These are phyloP conservation scores for Ceratobasidium sp. DNA, from an alignment of 1,284 basidiomycete genomes.

Conservation along the genomic window DNA sequence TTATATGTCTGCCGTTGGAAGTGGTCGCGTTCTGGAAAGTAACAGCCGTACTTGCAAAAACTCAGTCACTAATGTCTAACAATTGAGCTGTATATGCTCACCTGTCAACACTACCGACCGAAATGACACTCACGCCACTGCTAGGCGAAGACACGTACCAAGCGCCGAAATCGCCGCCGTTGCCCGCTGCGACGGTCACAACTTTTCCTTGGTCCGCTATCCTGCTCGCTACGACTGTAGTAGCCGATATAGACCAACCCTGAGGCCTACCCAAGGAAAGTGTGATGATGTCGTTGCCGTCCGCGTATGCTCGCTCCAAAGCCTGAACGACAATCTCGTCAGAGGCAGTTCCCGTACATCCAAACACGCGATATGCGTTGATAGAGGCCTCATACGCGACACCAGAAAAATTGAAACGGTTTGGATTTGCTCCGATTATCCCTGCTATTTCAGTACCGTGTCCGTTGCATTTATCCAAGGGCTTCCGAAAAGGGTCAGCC, in stretches of 20 bases:
- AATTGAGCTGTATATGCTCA: background rate
- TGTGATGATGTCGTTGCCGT: slow-evolving; percentile 54
- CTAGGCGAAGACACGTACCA: slow-evolving; percentile 38
- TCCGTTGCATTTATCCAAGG: slow-evolving; percentile 50
- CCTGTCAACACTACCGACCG: slow-evolving; percentile 42
- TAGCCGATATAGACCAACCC: slow-evolving; percentile 50
- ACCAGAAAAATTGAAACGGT: slow-evolving; percentile 46
- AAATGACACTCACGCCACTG: slow-evolving; percentile 38
- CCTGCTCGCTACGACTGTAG: slow-evolving; percentile 49
- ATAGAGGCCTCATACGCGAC: slow-evolving; percentile 29
- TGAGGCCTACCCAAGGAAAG: slow-evolving; percentile 48
- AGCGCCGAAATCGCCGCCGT: slow-evolving; percentile 41
- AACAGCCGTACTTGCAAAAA: background rate
- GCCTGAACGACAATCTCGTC: slow-evolving; percentile 41
- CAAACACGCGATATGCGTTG: slow-evolving; percentile 39
- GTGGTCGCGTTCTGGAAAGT: slow-evolving; percentile 37
- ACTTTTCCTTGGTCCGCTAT: slow-evolving; percentile 49
- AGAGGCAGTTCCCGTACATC: slow-evolving; percentile 12
- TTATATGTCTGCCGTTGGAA: slow-evolving; percentile 28
- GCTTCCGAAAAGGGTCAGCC: too few species aligned
- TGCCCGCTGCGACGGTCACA: slow-evolving; percentile 43
- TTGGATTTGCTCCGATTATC: slow-evolving; percentile 50
- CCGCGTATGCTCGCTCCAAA: slow-evolving; percentile 45
- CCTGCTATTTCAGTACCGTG: slow-evolving; percentile 53
- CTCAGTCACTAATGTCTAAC: background rate